These are phyloP conservation scores for Stagonosporopsis cucurbitacearum DNA, from an alignment of 2,329 filamentous ascomycete genomes.

Conservation along the genomic window DNA sequence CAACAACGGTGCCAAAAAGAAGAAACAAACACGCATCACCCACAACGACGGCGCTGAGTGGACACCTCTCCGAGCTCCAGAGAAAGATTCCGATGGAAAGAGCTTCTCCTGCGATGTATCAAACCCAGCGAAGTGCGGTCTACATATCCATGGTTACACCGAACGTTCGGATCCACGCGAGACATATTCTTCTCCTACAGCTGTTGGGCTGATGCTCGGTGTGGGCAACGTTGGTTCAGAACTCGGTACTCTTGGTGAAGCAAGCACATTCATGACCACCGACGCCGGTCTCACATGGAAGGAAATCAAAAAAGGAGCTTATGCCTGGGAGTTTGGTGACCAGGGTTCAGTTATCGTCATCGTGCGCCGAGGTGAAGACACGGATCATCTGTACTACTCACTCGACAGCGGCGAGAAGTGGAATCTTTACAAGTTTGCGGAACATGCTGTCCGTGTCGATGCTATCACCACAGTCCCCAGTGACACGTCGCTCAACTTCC, in stretches of 20 bases:
- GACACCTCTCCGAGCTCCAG: conserved; percentile 76
- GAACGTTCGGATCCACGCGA: conserved; percentile 82
- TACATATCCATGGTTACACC: conserved; percentile 96
- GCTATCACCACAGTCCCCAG: conserved; percentile 89
- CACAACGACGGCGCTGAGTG: conserved; percentile 96
- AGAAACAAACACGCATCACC: conserved; percentile 87
- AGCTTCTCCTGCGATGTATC: conserved; percentile 70
- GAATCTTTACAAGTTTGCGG: conserved; percentile 76
- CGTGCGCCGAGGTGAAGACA: conserved; percentile 72
- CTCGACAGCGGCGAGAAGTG: conserved; percentile 82
- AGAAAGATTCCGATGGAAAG: conserved; percentile 73
- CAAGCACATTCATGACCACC: conserved; percentile 87
- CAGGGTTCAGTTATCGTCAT: conserved; percentile 93
- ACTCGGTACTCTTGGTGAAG: conserved; percentile 71
- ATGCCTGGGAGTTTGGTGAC: conserved; percentile 95
- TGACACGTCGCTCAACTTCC: conserved; percentile 87
- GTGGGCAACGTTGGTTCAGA: conserved; percentile 86
- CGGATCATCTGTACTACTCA: conserved; percentile 75
- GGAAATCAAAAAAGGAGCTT: conserved; percentile 82
- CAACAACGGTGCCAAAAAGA: conserved; percentile 71
- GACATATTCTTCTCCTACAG: conserved; percentile 86
- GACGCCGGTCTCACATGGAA: conserved; percentile 93
- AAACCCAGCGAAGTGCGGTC: conserved; percentile 70
- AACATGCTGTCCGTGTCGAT: conserved; percentile 70
- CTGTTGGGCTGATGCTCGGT: conserved; percentile 88